phyloP scores from a whole-genome alignment of 2,329 filamentous ascomycete genomes.

The Neoarthrinium moseri region DNA sequence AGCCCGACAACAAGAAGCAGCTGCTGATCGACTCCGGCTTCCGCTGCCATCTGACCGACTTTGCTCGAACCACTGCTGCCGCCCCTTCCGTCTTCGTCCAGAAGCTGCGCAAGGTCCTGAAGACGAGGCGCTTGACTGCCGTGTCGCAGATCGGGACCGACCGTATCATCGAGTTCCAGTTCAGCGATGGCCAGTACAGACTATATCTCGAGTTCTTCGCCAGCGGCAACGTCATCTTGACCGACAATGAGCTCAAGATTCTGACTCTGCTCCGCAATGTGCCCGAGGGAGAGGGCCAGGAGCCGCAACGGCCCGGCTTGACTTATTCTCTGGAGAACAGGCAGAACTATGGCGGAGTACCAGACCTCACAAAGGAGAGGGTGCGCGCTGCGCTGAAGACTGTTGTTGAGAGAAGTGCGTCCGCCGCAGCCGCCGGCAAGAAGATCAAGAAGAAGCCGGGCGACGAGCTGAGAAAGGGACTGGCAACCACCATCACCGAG shows the following conservation, averaged over 20 bases:
- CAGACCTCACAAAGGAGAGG: conserved; percentile 71
- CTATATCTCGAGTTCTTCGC: conserved; percentile 96
- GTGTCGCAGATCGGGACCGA: conserved; percentile 89
- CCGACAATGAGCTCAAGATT: conserved; percentile 80
- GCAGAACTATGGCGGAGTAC: conserved; percentile 79
- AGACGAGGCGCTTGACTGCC: conserved; percentile 78
- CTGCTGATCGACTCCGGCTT: conserved; percentile 93
- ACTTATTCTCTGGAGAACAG: conserved; percentile 78
- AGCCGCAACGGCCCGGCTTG: conserved; percentile 74
- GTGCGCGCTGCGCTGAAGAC: conserved; percentile 68
- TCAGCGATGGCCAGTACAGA: conserved; percentile 86
- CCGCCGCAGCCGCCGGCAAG: conserved; percentile 52
- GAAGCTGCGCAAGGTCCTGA: conserved; percentile 81
- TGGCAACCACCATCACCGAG: conserved; percentile 84
- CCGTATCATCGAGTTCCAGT: conserved; percentile 86
- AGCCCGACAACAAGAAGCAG: conserved; percentile 85
- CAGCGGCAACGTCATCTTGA: conserved; percentile 90
- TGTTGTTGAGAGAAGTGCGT: conserved; percentile 58
- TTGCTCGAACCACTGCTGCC: conserved; percentile 81
- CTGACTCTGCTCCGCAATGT: conserved; percentile 79
- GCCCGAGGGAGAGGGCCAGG: conserved; percentile 76
- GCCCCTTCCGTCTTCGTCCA: conserved; percentile 84
- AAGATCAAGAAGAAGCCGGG: conserved; percentile 72
- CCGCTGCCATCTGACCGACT: conserved; percentile 90
- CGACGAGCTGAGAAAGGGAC: conserved; percentile 73